phyloP scores from a whole-genome alignment of 2,329 filamentous ascomycete species.

The Fusarium begoniae region DNA sequence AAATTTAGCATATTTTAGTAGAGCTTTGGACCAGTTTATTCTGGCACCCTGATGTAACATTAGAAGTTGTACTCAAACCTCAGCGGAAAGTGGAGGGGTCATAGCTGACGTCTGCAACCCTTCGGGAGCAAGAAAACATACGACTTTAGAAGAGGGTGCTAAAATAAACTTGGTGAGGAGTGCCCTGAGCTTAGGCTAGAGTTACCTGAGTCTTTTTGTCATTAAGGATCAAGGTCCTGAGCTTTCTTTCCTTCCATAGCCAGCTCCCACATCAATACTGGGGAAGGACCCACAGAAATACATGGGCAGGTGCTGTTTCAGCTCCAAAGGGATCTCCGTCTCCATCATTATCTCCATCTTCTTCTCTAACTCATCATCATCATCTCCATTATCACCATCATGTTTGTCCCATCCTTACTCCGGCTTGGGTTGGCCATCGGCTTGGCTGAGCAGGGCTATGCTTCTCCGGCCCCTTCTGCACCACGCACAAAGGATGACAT shows the following conservation, averaged over 20 bases:
- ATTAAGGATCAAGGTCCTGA: no score
- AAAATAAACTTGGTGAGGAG: no score
- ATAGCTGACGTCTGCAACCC: no score
- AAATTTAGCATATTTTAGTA: background rate
- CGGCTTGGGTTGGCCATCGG: constrained; percentile 46
- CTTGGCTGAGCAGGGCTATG: constrained; percentile 36
- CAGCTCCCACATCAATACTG: background rate
- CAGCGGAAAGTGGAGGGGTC: no score
- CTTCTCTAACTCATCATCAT: background rate
- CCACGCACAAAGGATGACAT: constrained; percentile 46
- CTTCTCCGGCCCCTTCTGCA: constrained; percentile 26
- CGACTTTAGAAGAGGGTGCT: no score
- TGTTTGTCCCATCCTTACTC: constrained; percentile 32
- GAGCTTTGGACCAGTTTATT: background rate
- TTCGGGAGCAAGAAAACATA: no score
- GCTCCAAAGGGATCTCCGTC: background rate
- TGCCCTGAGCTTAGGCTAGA: no score
- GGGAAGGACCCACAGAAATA: background rate
- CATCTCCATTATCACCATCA: background rate
- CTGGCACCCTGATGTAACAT: background rate
- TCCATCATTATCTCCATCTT: constrained; percentile 12
- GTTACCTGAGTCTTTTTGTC: no score
- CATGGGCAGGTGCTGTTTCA: background rate
- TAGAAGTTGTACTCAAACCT: no score
- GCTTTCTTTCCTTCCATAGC: no score